A percentile compares a stretch with the other conserved stretches of the same genome.
These are phyloP conservation scores for Apiospora hydei DNA, from an alignment of 2,329 filamentous ascomycete species.

Conservation along the genomic window DNA sequence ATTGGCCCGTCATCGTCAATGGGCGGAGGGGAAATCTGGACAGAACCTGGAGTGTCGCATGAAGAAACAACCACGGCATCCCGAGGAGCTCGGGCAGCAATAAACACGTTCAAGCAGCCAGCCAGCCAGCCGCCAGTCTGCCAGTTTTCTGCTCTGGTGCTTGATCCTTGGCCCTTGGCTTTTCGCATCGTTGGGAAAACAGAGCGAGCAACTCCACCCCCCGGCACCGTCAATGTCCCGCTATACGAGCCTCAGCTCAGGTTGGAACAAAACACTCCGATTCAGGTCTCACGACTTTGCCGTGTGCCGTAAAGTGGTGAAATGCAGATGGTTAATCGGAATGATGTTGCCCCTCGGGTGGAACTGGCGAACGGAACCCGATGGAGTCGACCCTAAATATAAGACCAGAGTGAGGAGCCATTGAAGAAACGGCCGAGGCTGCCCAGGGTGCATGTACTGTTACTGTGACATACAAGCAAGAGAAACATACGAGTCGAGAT, in stretches of 20 bases:
- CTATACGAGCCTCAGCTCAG: constrained; percentile 12
- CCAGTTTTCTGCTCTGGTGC: not conserved
- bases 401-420: not conserved
- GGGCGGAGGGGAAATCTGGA: not conserved
- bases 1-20: not conserved
- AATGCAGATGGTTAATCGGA: constrained; percentile 14
- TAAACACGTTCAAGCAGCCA: not conserved
- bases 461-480: not conserved
- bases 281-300: constrained; percentile 13
- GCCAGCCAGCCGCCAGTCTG: not conserved
- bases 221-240: not conserved
- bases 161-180: not conserved
- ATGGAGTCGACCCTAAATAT: constrained; percentile 16
- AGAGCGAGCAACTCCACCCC: not conserved
- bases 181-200: not conserved
- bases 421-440: constrained; percentile 10
- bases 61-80: not conserved
- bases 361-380: not conserved
- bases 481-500: constrained; percentile 19
- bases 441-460: not conserved
- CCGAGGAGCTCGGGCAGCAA: not conserved
- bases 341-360: constrained; percentile 12
- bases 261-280: not conserved
- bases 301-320: not conserved
- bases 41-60: not conserved